Conservation (phyloP, 768 basidiomycete genomes). For the Krasilnikovozyma curviuscula region DNA sequence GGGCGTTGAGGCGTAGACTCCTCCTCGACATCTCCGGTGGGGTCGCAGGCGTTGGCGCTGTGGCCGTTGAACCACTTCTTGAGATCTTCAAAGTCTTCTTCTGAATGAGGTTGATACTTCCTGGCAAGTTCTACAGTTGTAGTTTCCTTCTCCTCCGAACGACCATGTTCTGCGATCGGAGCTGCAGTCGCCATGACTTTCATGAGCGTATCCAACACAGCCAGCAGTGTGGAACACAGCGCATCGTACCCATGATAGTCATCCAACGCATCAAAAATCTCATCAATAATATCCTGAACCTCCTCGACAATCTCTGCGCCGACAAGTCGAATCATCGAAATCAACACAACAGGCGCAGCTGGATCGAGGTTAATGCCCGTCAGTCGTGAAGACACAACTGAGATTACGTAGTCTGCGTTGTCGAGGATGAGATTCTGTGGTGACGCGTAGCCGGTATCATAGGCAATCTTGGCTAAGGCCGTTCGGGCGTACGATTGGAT, state of each 20-base stretch:
- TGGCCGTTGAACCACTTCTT: conserved; percentile 41
- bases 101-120: conserved; percentile 15
- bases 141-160: conserved; percentile 30
- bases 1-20: conserved; percentile 21
- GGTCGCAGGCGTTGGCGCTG: conserved; percentile 9
- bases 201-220: conserved; percentile 69
- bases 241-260: conserved; percentile 84
- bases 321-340: conserved; percentile 64
- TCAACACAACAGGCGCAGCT: conserved; percentile 72
- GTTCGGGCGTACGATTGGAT: conserved; percentile 42
- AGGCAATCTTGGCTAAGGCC: conserved; percentile 49
- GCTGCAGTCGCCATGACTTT: conserved; percentile 41
- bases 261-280: conserved; percentile 89
- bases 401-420: conserved; percentile 91
- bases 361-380: conserved; percentile 57
- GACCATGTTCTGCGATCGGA: conserved; percentile 8
- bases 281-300: conserved; percentile 86
- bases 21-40: conserved; percentile 15
- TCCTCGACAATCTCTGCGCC: conserved; percentile 69
- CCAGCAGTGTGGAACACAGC: conserved; percentile 68
- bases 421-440: conserved; percentile 70
- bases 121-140: not conserved
- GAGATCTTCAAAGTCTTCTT: conserved; percentile 28
- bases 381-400: conserved; percentile 67
- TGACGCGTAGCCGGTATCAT: conserved; percentile 69